Percentiles rank a stretch among this genome's conserved stretches.
phyloP scores from a whole-genome alignment of 2,329 filamentous ascomycete genomes.

The Lojkania enalia region DNA sequence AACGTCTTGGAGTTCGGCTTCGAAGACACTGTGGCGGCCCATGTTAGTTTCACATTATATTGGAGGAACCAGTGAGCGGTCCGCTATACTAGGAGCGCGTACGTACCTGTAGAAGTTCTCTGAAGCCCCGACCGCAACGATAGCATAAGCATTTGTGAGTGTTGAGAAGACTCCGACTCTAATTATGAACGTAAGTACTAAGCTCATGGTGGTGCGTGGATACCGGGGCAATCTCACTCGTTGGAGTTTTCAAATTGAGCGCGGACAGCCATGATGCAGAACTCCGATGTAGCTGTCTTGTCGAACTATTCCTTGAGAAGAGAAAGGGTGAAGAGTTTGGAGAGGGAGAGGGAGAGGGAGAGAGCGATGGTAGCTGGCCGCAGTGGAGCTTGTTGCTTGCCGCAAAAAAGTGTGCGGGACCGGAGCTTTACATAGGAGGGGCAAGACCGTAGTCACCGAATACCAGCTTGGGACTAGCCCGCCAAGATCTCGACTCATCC shows the following conservation, averaged over 20 bases:
- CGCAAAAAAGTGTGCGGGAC: slow-evolving; percentile 11
- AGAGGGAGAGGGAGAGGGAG: slow-evolving; percentile 3
- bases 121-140: slow-evolving; percentile 91
- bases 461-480: slow-evolving; percentile 5
- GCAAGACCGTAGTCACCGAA: background rate
- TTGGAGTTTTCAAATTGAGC: slow-evolving; percentile 85
- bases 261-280: slow-evolving; percentile 55
- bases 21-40: slow-evolving; percentile 71
- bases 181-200: slow-evolving; percentile 13
- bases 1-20: slow-evolving; percentile 95
- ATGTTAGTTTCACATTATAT: slow-evolving; percentile 19
- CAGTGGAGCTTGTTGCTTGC: slow-evolving; percentile 3
- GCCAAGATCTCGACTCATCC: slow-evolving; percentile 14
- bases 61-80: background rate
- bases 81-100: background rate
- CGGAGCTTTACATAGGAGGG: slow-evolving; percentile 6
- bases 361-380: slow-evolving; percentile 8
- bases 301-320: background rate
- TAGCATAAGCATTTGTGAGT: slow-evolving; percentile 94
- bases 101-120: slow-evolving; percentile 94
- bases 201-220: slow-evolving; percentile 4
- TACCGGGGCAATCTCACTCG: slow-evolving; percentile 63
- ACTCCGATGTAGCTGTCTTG: slow-evolving; percentile 1
- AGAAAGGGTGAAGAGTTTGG: slow-evolving; percentile 1
- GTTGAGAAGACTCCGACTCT: slow-evolving; percentile 97